Evolutionary conservation across 192 early-diverging fungal species (phyloP).

Genomic region (Allomyces arbusculus): DNA sequence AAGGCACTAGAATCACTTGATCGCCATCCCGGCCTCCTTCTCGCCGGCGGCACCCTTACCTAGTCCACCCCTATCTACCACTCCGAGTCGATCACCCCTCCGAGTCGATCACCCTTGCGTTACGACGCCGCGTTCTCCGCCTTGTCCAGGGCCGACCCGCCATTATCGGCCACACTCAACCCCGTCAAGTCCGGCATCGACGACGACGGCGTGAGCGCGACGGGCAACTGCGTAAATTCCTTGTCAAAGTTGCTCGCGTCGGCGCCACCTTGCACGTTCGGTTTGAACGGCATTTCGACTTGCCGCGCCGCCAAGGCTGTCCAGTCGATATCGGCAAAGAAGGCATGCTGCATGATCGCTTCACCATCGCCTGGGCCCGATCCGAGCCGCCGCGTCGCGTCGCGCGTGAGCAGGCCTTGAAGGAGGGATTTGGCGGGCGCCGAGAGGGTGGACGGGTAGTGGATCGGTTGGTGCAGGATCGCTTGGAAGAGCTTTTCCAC

Average conservation of each 20-base stretch:
- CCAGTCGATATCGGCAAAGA: constrained; percentile 89
- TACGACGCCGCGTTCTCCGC: no score
- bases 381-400: constrained; percentile 69
- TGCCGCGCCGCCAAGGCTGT: constrained; percentile 73
- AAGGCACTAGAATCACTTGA: no score
- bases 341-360: constrained; percentile 84
- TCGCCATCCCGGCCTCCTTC: no score
- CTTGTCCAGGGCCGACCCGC: no score
- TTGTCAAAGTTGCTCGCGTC: constrained; percentile 97
- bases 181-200: constrained; percentile 39
- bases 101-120: no score
- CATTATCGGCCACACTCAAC: neutral
- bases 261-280: constrained; percentile 51
- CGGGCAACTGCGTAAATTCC: constrained; percentile 88
- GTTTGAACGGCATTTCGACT: constrained; percentile 75
- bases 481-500: neutral
- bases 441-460: neutral
- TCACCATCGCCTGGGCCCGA: constrained; percentile 62
- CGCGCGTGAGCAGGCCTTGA: constrained; percentile 49
- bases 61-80: no score
- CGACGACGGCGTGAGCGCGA: constrained; percentile 78
- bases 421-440: neutral
- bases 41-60: no score
- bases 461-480: neutral
- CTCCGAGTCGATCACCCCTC: no score